A percentile compares a stretch with the other conserved stretches of the same genome.
phyloP scores from a whole-genome alignment of 495 filamentous ascomycete species.

The Umbilicaria muhlenbergii region DNA sequence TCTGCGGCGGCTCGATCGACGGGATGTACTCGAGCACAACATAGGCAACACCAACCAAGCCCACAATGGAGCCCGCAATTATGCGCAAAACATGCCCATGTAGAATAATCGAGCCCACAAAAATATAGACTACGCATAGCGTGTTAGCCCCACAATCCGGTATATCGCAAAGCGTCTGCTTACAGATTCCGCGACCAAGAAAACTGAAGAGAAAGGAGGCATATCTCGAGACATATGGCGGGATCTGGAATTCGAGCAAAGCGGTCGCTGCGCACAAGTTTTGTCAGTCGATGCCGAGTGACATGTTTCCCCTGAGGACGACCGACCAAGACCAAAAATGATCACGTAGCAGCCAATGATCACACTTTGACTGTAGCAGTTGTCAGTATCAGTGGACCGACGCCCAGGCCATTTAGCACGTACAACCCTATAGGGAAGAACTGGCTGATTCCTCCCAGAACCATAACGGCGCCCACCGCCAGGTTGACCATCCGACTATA shows the following conservation, averaged over 20 bases:
- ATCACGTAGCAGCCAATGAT: conserved; percentile 78
- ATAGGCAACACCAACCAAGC: conserved; percentile 63
- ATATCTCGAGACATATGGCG: conserved; percentile 81
- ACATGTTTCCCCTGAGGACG: background rate
- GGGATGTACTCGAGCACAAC: conserved; percentile 82
- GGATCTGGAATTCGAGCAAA: conserved; percentile 80
- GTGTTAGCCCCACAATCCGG: conserved; percentile 8
- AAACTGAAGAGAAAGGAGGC: conserved; percentile 97
- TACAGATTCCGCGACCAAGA: conserved; percentile 87
- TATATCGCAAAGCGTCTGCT: conserved; percentile 19
- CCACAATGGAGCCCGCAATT: conserved; percentile 58
- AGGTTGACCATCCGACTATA: conserved; percentile 86
- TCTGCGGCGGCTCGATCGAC: conserved; percentile 90
- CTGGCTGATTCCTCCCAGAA: conserved; percentile 77
- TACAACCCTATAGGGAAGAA: conserved; percentile 54
- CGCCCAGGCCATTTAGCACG: conserved; percentile 9
- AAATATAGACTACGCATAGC: conserved; percentile 68
- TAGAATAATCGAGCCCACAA: conserved; percentile 73
- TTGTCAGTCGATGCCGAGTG: background rate
- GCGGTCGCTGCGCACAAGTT: conserved; percentile 31
- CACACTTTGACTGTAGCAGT: conserved; percentile 21
- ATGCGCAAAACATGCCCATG: conserved; percentile 38
- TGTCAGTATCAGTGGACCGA: conserved; percentile 1
- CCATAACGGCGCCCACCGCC: conserved; percentile 72
- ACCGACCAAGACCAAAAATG: conserved; percentile 74